phyloP scores from a whole-genome alignment of 768 basidiomycete genomes.

The Lentinula edodes region DNA sequence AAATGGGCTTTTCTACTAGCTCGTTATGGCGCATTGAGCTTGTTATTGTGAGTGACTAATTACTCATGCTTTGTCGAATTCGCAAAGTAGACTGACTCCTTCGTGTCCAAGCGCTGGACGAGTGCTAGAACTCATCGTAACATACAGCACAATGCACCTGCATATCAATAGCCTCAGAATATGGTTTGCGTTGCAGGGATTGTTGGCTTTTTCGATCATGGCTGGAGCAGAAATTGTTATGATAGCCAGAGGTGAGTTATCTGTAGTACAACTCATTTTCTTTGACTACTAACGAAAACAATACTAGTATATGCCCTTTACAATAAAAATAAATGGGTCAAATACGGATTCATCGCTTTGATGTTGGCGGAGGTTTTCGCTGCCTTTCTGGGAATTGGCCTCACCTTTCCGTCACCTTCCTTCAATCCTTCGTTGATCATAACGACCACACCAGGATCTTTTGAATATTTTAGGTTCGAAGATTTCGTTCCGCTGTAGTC shows the following conservation, averaged over 20 bases:
- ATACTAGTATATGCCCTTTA: slow-evolving; percentile 26
- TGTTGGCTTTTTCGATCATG: slow-evolving; percentile 18
- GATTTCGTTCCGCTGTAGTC: neutral
- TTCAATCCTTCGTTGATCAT: slow-evolving; percentile 7
- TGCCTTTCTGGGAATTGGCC: slow-evolving; percentile 4
- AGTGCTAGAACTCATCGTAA: slow-evolving; percentile 11
- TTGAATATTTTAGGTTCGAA: slow-evolving; percentile 11
- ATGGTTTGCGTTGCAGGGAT: slow-evolving; percentile 17
- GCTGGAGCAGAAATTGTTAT: slow-evolving; percentile 23
- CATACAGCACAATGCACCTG: slow-evolving; percentile 2
- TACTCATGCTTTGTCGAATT: too few relatives aligned
- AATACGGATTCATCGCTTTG: slow-evolving; percentile 13
- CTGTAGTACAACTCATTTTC: neutral
- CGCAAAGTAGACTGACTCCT: neutral
- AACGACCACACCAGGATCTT: slow-evolving; percentile 8
- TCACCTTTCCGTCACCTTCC: slow-evolving; percentile 6
- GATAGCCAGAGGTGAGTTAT: slow-evolving; percentile 22
- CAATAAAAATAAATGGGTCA: slow-evolving; percentile 16
- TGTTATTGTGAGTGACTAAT: slow-evolving; percentile 18
- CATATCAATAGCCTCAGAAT: slow-evolving; percentile 3
- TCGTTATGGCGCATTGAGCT: slow-evolving; percentile 21
- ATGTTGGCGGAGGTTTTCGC: slow-evolving; percentile 12
- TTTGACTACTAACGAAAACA: neutral
- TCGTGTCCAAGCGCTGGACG: slow-evolving; percentile 13
- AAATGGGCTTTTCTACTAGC: slow-evolving; percentile 27